Evolutionary conservation across 768 basidiomycete genomes (phyloP).

Genomic region (Leccinum barrowsii): DNA sequence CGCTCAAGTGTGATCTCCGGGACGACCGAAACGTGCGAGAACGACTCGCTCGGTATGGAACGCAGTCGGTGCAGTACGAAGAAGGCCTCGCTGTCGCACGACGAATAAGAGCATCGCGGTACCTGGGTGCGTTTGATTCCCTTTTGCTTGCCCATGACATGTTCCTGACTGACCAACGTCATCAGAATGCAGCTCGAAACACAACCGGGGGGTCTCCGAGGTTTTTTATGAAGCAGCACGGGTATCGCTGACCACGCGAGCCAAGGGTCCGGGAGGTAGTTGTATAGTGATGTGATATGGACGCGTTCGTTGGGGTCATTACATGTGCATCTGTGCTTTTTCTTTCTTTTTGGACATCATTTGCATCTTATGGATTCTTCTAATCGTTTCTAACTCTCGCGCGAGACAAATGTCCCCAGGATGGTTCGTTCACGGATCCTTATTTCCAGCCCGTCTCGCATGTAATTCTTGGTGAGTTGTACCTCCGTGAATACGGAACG

Average conservation of each 20-base stretch:
- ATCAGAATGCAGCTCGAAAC: slow-evolving; percentile 94
- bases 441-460: background rate
- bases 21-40: slow-evolving; percentile 76
- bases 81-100: slow-evolving; percentile 85
- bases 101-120: slow-evolving; percentile 89
- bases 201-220: slow-evolving; percentile 91
- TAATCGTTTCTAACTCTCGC: slow-evolving; percentile 18
- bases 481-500: slow-evolving; percentile 3
- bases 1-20: slow-evolving; percentile 93
- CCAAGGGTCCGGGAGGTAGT: slow-evolving; percentile 56
- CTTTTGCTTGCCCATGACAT: background rate
- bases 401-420: background rate
- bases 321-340: background rate
- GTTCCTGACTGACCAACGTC: background rate
- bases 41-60: slow-evolving; percentile 64
- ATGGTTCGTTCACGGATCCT: background rate
- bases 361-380: slow-evolving; percentile 17
- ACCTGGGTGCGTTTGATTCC: slow-evolving; percentile 58
- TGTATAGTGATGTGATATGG: slow-evolving; percentile 59
- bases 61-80: slow-evolving; percentile 84
- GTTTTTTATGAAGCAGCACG: slow-evolving; percentile 91
- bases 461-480: slow-evolving; percentile 14
- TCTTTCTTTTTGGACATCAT: slow-evolving; percentile 4
- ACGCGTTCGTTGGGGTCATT: background rate
- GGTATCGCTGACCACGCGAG: slow-evolving; percentile 71